These are phyloP conservation scores for Gossypium raimondii DNA, from an alignment of 345 rosid genomes.

Conservation along the genomic window DNA sequence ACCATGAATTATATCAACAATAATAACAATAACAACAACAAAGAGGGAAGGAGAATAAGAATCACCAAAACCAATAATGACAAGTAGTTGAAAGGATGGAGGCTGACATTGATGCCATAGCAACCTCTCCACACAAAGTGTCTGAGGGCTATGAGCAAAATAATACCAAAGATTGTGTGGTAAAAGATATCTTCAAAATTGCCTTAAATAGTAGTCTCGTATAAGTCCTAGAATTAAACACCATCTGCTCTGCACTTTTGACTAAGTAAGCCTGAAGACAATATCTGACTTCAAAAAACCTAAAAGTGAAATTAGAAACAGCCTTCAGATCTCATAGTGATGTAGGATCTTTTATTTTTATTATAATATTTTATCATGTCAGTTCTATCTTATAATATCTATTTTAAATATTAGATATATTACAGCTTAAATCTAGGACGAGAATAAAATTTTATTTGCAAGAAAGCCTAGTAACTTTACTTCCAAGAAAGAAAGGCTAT, in stretches of 20 bases:
- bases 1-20: not conserved
- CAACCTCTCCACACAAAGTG: not conserved
- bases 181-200: not conserved
- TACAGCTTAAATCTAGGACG: not conserved
- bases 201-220: not conserved
- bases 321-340: constrained; percentile 26
- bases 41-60: not conserved
- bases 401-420: too few species aligned
- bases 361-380: not conserved
- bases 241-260: not conserved
- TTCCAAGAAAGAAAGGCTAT: too few species aligned
- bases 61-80: not conserved
- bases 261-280: not conserved
- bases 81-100: constrained; percentile 4
- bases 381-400: not conserved
- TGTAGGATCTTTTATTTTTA: not conserved
- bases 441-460: too few species aligned
- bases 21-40: not conserved
- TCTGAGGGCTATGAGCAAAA: not conserved
- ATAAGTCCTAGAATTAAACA: not conserved
- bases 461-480: too few species aligned
- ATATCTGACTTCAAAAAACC: not conserved
- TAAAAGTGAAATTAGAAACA: not conserved
- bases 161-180: not conserved
- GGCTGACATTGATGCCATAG: not conserved